Evolutionary conservation across 495 filamentous ascomycete species (phyloP).

Genomic region (Hypoxylon subgilvum): DNA sequence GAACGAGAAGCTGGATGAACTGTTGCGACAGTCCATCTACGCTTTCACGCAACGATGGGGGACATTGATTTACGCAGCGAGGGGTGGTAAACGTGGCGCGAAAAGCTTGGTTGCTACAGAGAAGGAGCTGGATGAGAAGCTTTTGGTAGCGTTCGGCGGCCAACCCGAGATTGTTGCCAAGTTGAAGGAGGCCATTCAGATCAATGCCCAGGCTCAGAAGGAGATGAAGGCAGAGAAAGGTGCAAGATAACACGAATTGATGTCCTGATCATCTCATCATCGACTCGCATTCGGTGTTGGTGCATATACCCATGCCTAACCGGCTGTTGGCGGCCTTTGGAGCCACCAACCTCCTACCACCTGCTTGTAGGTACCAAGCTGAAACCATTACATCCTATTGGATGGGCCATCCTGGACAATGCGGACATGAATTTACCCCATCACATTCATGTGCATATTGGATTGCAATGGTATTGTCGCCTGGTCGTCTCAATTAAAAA

Average conservation of each 20-base stretch:
- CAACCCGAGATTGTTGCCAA: conserved; percentile 57
- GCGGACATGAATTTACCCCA: too few relatives aligned
- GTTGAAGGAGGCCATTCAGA: conserved; percentile 57
- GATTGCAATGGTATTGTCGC: too few relatives aligned
- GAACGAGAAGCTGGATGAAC: conserved; percentile 79
- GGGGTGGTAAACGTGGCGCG: conserved; percentile 42
- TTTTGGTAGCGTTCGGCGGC: conserved; percentile 51
- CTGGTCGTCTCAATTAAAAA: too few relatives aligned
- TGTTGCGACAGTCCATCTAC: conserved; percentile 77
- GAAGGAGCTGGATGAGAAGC: conserved; percentile 54
- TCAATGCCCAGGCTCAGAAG: conserved; percentile 49
- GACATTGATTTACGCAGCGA: conserved; percentile 47
- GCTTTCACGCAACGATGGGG: conserved; percentile 75
- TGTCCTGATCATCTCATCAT: not conserved
- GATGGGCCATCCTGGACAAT: too few relatives aligned
- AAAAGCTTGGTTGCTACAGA: conserved; percentile 50
- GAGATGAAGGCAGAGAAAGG: conserved; percentile 43
- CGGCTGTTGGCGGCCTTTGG: too few relatives aligned
- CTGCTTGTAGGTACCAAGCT: too few relatives aligned
- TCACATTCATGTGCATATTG: too few relatives aligned
- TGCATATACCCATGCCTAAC: not conserved
- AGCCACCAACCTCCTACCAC: too few relatives aligned
- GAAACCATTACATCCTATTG: too few relatives aligned
- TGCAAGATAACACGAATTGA: conserved; percentile 26
- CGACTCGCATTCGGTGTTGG: not conserved